Evolutionary conservation across 805 yeast genomes (phyloP).

Genomic region (Candida yuanshanica): DNA sequence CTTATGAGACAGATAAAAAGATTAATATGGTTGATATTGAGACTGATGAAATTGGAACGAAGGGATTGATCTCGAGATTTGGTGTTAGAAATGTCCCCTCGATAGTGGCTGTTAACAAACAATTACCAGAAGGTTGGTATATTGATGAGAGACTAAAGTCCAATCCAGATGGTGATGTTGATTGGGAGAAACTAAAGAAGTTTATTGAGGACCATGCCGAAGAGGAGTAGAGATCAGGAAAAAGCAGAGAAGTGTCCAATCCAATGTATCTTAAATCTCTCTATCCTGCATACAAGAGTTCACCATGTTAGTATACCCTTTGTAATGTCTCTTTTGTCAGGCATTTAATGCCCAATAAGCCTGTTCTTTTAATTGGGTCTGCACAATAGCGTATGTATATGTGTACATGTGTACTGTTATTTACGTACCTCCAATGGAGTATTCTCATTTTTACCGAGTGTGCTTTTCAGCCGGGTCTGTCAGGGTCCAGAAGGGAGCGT

Average conservation of each 20-base stretch:
- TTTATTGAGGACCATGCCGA: constrained; percentile 41
- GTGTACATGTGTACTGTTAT: too few species aligned
- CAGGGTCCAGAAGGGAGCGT: too few species aligned
- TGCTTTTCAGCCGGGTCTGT: too few species aligned
- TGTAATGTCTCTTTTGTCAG: too few species aligned
- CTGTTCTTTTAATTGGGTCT: too few species aligned
- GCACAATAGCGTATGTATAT: too few species aligned
- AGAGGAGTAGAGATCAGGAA: constrained; percentile 15
- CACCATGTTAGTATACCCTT: neutral
- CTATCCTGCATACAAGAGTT: too few species aligned
- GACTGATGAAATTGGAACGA: constrained; percentile 59
- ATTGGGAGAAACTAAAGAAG: constrained; percentile 36
- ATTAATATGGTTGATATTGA: constrained; percentile 69
- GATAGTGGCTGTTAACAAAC: constrained; percentile 60
- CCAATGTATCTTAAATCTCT: neutral
- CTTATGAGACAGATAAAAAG: constrained; percentile 41
- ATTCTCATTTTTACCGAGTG: too few species aligned
- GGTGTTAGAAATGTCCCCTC: constrained; percentile 56
- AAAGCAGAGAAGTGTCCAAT: too few species aligned
- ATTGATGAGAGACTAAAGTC: constrained; percentile 17
- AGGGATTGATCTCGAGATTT: constrained; percentile 53
- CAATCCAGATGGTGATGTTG: constrained; percentile 32
- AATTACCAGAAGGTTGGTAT: constrained; percentile 45
- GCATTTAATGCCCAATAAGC: too few species aligned
- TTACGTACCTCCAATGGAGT: too few species aligned